Evolutionary conservation across 257 asterid species (phyloP).

Genomic region (Prunella vulgaris): DNA sequence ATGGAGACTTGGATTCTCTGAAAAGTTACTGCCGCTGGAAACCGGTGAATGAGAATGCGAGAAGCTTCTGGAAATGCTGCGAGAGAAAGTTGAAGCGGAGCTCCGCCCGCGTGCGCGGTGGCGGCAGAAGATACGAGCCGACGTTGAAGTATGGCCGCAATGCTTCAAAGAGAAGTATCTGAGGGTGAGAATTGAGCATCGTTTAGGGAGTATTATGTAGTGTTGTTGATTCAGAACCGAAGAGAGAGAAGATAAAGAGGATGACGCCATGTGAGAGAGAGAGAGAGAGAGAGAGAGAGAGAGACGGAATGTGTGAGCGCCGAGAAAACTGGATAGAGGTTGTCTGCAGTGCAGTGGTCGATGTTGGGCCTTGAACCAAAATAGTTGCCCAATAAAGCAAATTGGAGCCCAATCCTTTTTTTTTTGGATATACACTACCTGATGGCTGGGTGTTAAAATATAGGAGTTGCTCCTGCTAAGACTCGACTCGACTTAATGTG

Average conservation of each 20-base stretch:
- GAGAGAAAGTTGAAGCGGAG: constrained; percentile 32
- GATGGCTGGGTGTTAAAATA: no score
- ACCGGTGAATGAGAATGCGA: constrained; percentile 32
- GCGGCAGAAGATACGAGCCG: constrained; percentile 26
- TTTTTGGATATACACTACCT: no score
- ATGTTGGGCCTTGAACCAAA: constrained; percentile 15
- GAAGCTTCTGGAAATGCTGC: constrained; percentile 37
- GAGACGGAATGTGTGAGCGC: constrained; percentile 13
- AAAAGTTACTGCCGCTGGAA: constrained; percentile 21
- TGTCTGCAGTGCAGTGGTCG: background rate
- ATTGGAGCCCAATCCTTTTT: constrained; percentile 11
- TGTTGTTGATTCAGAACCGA: constrained; percentile 54
- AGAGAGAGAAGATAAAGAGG: constrained; percentile 55
- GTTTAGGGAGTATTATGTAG: constrained; percentile 42
- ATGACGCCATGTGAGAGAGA: constrained; percentile 45
- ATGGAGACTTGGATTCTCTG: constrained; percentile 43
- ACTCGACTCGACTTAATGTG: no score
- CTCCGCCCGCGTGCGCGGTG: constrained; percentile 24
- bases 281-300: background rate
- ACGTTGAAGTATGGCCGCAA: constrained; percentile 17
- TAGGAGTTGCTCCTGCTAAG: no score
- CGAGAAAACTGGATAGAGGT: constrained; percentile 30
- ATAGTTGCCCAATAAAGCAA: background rate
- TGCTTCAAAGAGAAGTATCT: constrained; percentile 38
- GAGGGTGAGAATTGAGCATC: constrained; percentile 43